phyloP scores from a whole-genome alignment of 768 basidiomycete species.

The Lenzites betulinus region DNA sequence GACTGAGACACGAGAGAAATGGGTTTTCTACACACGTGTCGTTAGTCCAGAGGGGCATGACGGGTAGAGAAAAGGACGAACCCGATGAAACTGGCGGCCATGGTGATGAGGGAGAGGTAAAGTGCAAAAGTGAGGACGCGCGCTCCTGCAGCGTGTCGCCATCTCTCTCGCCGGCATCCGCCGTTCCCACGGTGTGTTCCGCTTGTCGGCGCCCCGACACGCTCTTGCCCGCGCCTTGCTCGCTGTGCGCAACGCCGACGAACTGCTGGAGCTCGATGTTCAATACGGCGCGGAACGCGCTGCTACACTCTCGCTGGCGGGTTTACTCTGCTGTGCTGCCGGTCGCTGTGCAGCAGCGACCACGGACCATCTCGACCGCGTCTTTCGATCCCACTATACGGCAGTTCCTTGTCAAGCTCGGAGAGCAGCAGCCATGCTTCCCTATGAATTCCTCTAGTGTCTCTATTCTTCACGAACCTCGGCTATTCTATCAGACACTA shows the following conservation, averaged over 20 bases:
- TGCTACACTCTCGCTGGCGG: slow-evolving; percentile 12
- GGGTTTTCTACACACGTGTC: slow-evolving; percentile 59
- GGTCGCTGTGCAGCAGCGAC: slow-evolving; percentile 3
- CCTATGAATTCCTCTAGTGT: slow-evolving; percentile 26
- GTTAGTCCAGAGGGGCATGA: slow-evolving; percentile 16
- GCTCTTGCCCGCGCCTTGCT: neutral
- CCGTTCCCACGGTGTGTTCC: slow-evolving; percentile 18
- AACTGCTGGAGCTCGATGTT: slow-evolving; percentile 20
- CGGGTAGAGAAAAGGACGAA: slow-evolving; percentile 32
- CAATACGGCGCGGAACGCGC: slow-evolving; percentile 20
- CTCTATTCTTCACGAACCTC: slow-evolving; percentile 29
- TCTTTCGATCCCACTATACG: slow-evolving; percentile 28
- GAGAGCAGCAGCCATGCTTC: slow-evolving; percentile 34
- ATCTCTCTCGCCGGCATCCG: slow-evolving; percentile 14
- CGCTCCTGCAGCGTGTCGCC: slow-evolving; percentile 17
- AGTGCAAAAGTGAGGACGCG: slow-evolving; percentile 7
- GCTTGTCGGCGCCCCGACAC: neutral
- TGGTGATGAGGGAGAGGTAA: slow-evolving; percentile 33
- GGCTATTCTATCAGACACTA: slow-evolving; percentile 28
- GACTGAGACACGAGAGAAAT: slow-evolving; percentile 91
- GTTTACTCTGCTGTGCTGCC: slow-evolving; percentile 9
- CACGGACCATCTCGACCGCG: slow-evolving; percentile 18
- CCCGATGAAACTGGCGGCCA: slow-evolving; percentile 79
- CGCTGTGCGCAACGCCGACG: slow-evolving; percentile 7
- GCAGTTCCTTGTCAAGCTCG: slow-evolving; percentile 26